Evolutionary conservation across 2,329 filamentous ascomycete genomes (phyloP), one percentile per base, ranked within the genome.

Genomic region (Phoma sp.): DNA sequence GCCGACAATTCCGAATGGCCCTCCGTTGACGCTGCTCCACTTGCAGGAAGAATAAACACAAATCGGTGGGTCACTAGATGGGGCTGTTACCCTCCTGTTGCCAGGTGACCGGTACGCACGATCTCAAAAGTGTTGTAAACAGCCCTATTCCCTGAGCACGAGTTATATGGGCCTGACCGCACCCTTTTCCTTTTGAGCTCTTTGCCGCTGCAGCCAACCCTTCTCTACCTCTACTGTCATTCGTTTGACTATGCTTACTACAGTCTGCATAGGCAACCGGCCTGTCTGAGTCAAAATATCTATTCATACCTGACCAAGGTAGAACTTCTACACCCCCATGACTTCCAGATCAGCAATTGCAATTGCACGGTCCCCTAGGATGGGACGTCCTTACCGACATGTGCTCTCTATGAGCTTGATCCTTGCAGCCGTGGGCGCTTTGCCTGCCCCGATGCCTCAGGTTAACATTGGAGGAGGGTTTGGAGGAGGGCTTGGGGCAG

Each of bases 361-460:
- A 14, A 12, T 18, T 12, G 14, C 25, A 36, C 39, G 20, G n/a
- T 33, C 39, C 17, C 39, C 33, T 39, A 36, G 34, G 5, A 54
- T 54, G 51, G 46, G 51, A n/a, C 51, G 46, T 49, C 34, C 40
- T 26, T 54, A 54, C 34, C 42, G 26, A 49, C 45, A 54, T 49
- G 51, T 34, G 45, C 51, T 54, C 45, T 36, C 51, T 20, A 54
- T 12, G 45, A 54, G 51, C 45, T 28, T 54, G 11, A 23, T 54
- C 5, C 38, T 54, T 17, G 15, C 51, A 4, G 34, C 49, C 7
- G 28, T 49, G 17, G 45, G 47, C 9, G 51, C 51, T 20, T 23
- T 54, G 12, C 51, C 51, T 1, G 51, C 51, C 40, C 51, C 51
- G 7, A 1, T 30, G 2, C 51, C 51, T 20, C 51, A 54, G 18